phyloP scores from a whole-genome alignment of 257 asterid species.

The Solanum clarkiae region DNA sequence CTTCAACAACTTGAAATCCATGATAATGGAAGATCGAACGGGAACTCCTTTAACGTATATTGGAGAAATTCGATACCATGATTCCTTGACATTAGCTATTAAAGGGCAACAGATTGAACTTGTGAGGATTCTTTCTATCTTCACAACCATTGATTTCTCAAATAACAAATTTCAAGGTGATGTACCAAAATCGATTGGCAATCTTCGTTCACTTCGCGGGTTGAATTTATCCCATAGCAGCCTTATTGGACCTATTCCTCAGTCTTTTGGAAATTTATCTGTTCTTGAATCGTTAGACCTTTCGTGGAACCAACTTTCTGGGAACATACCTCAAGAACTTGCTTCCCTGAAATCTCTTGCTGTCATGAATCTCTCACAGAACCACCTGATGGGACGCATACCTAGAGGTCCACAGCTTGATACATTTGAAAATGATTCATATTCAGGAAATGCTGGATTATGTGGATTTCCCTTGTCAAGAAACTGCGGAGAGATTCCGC shows the following conservation, averaged over 20 bases:
- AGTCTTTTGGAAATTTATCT: not conserved
- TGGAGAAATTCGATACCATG: slow-evolving; percentile 1
- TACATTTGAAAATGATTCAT: not conserved
- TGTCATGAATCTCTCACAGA: not conserved
- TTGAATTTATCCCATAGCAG: not conserved
- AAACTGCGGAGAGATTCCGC: not conserved
- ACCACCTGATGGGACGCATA: not conserved
- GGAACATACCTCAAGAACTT: not conserved
- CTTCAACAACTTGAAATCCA: slow-evolving; percentile 2
- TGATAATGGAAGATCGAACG: not conserved
- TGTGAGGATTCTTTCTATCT: slow-evolving; percentile 5
- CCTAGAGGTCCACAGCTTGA: slow-evolving; percentile 1
- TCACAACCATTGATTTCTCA: not conserved
- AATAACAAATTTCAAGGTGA: not conserved
- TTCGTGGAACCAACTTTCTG: not conserved
- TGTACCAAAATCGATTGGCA: not conserved
- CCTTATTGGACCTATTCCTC: not conserved
- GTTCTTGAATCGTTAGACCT: not conserved
- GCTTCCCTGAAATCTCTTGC: not conserved
- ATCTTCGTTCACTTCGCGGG: not conserved
- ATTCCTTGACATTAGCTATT: not conserved
- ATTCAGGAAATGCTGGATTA: not conserved
- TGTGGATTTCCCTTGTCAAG: slow-evolving; percentile 8
- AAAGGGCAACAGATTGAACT: slow-evolving; percentile 4
- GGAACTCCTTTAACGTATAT: not conserved